Evolutionary conservation across 1,284 basidiomycete genomes (phyloP), one percentile per base, ranked within the genome.

Genomic region (Wolfiporia cocos): DNA sequence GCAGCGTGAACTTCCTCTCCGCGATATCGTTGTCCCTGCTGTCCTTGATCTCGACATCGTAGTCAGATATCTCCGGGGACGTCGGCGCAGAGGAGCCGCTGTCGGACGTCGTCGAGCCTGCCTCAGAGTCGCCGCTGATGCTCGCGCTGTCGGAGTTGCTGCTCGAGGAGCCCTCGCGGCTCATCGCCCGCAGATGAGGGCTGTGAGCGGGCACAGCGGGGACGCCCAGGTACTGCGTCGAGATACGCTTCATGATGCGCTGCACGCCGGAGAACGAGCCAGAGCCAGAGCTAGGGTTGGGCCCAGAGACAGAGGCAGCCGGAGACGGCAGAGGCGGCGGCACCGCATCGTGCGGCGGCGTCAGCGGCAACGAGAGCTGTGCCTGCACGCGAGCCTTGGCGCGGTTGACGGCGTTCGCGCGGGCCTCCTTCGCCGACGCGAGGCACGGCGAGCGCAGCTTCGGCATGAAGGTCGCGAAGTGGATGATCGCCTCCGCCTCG

Each of bases 401-500:
- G 52, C 67, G 75, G 51, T 70, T 75, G 33, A 86, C 69, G 18
- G 81, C 81, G 19, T 71, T 66, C 24, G 75, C 66, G 43, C 67
- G 74, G 33, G 65, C 61, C 52, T 74, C 73, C 49, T 71, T 59
- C 7, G 62, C 57, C 12, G 64, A 49, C 46, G 62, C 52, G 41
- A 59, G 40, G 54, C 57, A 36, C 5, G 39, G 53, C 43, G 10
- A 57, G 28, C 5, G 52, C 50, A 62, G 47, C 41, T 51, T 50
- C 19, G 60, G 46, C 54, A 88, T 71, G 65, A 89, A 83, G 3
- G 77, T 77, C 4, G 72, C 68, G 56, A 86, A 85, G 41, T 70
- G 64, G 35, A 63, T 59, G 50, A 84, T 71, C 12, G 84, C 80
- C 56, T 93, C 88, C 30, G 67, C 63, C 65, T 95, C 92, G 53